phyloP scores from a whole-genome alignment of 345 rosid species.

The Murraya koenigii region DNA sequence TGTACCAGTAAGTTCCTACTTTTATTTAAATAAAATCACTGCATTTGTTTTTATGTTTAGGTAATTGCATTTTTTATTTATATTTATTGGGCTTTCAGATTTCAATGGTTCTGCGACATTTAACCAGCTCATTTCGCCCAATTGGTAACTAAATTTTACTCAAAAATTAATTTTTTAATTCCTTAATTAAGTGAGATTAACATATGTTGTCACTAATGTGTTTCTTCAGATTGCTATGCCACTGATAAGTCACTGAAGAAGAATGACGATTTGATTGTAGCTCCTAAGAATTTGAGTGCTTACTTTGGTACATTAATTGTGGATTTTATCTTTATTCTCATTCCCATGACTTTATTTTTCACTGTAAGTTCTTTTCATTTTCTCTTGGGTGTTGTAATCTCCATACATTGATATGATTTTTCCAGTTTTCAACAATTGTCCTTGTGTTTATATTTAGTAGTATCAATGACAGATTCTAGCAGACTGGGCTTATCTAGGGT shows the following conservation, averaged over 20 bases:
- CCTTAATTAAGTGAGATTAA: neutral
- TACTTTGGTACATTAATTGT: constrained; percentile 37
- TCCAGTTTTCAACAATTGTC: neutral
- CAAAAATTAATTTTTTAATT: neutral
- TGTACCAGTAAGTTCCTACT: constrained; percentile 44
- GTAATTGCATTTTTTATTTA: neutral
- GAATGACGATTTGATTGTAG: constrained; percentile 32
- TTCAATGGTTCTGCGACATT: constrained; percentile 55
- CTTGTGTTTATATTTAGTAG: neutral
- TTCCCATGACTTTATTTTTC: constrained; percentile 59
- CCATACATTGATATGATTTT: neutral
- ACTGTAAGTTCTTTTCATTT: constrained; percentile 48
- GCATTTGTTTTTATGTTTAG: neutral
- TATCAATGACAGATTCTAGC: constrained; percentile 58
- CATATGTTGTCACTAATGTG: neutral
- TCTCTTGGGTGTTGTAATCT: neutral
- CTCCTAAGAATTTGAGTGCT: constrained; percentile 43
- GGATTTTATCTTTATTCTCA: constrained; percentile 62
- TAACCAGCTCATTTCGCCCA: constrained; percentile 24
- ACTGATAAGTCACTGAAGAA: constrained; percentile 35
- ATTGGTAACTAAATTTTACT: constrained; percentile 33
- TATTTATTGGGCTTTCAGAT: constrained; percentile 36
- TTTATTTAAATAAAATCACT: neutral
- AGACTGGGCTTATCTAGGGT: constrained; percentile 56
- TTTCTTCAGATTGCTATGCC: constrained; percentile 24